A percentile compares a stretch with the other conserved stretches of the same genome.
Evolutionary conservation across 768 basidiomycete species (phyloP).

Genomic region (Suillus paluster): DNA sequence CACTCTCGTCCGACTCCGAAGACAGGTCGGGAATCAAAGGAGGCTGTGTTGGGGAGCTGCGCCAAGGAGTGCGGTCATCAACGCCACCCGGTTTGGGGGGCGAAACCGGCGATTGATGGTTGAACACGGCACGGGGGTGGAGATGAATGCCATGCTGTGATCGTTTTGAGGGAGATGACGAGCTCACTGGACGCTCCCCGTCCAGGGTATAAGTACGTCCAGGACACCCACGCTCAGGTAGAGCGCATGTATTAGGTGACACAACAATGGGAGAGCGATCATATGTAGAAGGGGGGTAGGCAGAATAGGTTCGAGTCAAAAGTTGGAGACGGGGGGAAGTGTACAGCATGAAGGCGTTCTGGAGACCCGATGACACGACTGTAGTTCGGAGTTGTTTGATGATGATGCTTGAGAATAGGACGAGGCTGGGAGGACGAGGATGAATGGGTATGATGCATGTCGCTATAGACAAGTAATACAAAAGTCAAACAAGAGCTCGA

Average conservation of each 20-base stretch:
- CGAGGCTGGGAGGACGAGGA: conserved; percentile 36
- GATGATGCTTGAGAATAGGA: conserved; percentile 61
- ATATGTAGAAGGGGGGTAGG: conserved; percentile 55
- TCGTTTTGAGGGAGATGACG: conserved; percentile 19
- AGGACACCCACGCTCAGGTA: conserved; percentile 80
- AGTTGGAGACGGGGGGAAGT: conserved; percentile 46
- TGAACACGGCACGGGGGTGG: conserved; percentile 48
- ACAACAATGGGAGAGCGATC: conserved; percentile 84
- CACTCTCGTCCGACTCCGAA: conserved; percentile 67
- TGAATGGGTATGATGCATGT: conserved; percentile 18
- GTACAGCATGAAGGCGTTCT: conserved; percentile 48
- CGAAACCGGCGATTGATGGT: conserved; percentile 7
- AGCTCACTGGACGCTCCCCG: conserved; percentile 29
- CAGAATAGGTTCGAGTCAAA: conserved; percentile 44
- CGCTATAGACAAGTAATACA: neutral
- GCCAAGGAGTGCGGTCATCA: conserved; percentile 18
- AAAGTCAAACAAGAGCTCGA: neutral
- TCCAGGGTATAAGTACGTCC: conserved; percentile 67
- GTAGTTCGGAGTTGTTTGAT: conserved; percentile 28
- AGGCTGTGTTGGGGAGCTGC: conserved; percentile 37
- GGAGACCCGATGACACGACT: conserved; percentile 21
- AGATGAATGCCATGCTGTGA: conserved; percentile 41
- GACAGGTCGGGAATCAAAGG: conserved; percentile 64
- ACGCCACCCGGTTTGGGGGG: conserved; percentile 4
- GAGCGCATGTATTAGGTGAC: conserved; percentile 69